Evolutionary conservation across 2,329 filamentous ascomycete genomes (phyloP), one percentile per base, ranked within the genome.

Genomic region (Fusarium sp.): DNA sequence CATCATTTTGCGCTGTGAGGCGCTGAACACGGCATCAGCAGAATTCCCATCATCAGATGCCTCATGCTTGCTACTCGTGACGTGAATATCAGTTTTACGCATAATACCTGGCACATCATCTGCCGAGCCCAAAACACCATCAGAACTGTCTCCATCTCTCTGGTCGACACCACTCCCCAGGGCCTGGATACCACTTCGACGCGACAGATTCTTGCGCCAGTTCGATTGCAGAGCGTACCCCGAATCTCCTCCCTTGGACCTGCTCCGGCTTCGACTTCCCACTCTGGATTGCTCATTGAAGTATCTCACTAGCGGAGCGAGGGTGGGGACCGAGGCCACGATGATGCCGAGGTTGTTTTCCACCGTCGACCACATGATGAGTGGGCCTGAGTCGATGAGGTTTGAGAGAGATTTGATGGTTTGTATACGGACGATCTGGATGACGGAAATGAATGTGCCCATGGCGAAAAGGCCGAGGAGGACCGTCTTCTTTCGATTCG

Each of bases 381-480:
- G 77, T 2, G 77, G 68, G 6, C 84, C 80, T 3, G 83, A 86
- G 77, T 88, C 85, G 36, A 85, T 82, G 67, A 85, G 86, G 74
- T 84, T 85, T 35, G 77, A 71, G 4, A 88, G 82, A 16, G 80
- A 82, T 40, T 81, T 80, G 69, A 89, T 84, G n/a, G 85, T 87
- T 65, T 85, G 82, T 66, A 88, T 86, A 16, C 87, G 87, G 68
- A 89, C 82, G 65, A 87, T 84, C 73, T 88, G 87, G 65, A 88
- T 86, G 56, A 86, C 71, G 6, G 85, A 87, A 50, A 88, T 84
- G 79, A 89, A 88, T 61, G 86, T 78, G n/a, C 87, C 87, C 27
- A 89, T 81, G 4, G 82, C 81, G 74, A 88, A 88, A 31, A 88
- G 79, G 6, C 78, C 79, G 0, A 83, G 79, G 0, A 88, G 79